A percentile compares a stretch with the other conserved stretches of the same genome.
Evolutionary conservation across 257 asterid species (phyloP).

Genomic region (Penstemon newberryi): DNA sequence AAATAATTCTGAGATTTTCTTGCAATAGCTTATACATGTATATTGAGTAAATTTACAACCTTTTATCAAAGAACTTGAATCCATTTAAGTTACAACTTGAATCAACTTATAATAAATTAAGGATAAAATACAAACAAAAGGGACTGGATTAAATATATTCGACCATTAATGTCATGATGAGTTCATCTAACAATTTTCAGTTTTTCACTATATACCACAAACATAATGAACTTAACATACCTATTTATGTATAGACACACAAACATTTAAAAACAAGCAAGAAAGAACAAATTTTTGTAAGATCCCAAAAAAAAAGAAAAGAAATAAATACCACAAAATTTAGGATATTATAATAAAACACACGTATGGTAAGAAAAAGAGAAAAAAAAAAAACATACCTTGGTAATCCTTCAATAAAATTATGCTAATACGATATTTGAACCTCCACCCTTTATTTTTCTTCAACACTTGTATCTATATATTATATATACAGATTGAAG

Average conservation of each 20-base stretch:
- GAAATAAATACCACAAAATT: background rate
- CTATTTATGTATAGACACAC: too few species aligned
- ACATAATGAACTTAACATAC: too few species aligned
- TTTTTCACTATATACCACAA: background rate
- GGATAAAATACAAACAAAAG: background rate
- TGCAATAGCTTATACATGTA: background rate
- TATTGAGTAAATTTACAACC: too few species aligned
- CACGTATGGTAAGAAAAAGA: too few species aligned
- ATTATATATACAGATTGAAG: conserved; percentile 13
- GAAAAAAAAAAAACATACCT: conserved; percentile 19
- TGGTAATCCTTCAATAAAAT: conserved; percentile 20
- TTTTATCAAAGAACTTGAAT: background rate
- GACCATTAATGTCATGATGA: conserved; percentile 12
- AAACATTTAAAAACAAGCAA: background rate
- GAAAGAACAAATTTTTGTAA: background rate
- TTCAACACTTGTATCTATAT: conserved; percentile 14
- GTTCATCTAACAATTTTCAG: background rate
- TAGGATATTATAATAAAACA: background rate
- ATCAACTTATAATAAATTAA: background rate
- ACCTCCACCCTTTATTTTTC: conserved; percentile 25
- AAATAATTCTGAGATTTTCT: background rate
- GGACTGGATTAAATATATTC: background rate
- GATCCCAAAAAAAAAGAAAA: too few species aligned
- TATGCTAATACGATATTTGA: background rate
- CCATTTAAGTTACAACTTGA: background rate